Evolutionary conservation across 164 flowering plant species (phyloP), one percentile per base, ranked within the genome.

Genomic region (Magnolia changhungtana): DNA sequence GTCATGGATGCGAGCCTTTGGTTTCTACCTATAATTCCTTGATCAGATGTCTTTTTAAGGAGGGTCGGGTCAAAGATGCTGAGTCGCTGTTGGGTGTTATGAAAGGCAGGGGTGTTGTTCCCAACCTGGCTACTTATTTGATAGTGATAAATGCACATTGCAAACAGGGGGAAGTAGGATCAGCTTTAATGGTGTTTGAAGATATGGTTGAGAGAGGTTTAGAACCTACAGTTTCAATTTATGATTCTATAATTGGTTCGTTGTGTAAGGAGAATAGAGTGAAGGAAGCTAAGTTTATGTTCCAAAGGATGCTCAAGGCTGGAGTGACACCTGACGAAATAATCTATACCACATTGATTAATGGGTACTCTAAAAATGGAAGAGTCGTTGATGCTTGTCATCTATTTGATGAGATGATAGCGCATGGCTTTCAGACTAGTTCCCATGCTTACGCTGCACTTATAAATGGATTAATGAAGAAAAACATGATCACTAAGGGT

Each of bases 211-310:
- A 81, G 75, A 79, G 75, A 63, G 88, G 92, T 74, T n/a, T 89
- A 71, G 82, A 76, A 67, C 94, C 92, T 29, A 82, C 75, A 80
- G 89, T 90, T 80, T 90, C 91, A 58, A 85, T 89, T 63, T 91
- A 89, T 83, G 83, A 87, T 71, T 69, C 86, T 0, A 86, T 91
- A 20, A 85, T 91, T 8, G 77, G 84, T 75, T 79, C 80, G 77
- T 75, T 91, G 24, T 74, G 88, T 76, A 83, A 78, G 63, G 82
- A 83, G 59, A 84, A 79, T 63, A 83, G 87, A 80, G 61, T 91
- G 67, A 67, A 24, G 73, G 92, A 89, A 67, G 96, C 91, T 9
- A 84, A 87, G 72, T 51, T 50, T 59, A 45, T 88, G 75, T 91
- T 90, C 75, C 73, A 67, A 67, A 82, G 84, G 79, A 89, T 90